Percentiles rank a stretch among this genome's conserved stretches.
These are phyloP conservation scores for Hyaloraphidium curvatum DNA, from an alignment of 192 early-diverging fungal species.

Conservation along the genomic window DNA sequence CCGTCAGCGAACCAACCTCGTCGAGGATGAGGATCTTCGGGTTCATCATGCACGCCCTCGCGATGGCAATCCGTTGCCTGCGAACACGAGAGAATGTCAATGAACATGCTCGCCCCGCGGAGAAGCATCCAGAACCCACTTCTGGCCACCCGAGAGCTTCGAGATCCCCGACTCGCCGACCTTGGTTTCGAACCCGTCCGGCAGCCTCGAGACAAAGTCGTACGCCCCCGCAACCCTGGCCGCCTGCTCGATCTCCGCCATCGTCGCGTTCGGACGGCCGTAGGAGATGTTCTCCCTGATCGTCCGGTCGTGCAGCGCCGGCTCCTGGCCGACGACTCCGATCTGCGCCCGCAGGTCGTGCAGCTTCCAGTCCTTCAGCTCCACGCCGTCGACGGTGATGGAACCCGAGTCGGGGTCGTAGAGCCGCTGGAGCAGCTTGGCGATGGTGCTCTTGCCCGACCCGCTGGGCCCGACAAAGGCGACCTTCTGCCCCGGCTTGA, in stretches of 20 bases:
- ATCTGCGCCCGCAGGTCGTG: not conserved
- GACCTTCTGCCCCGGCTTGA: constrained; percentile 4
- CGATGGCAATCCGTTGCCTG: constrained; percentile 52
- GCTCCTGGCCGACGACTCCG: constrained; percentile 32
- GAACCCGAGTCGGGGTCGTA: constrained; percentile 50
- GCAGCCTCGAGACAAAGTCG: constrained; percentile 14
- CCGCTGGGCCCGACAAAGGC: constrained; percentile 30
- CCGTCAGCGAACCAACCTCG: too few species aligned
- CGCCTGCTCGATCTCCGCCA: constrained; percentile 19
- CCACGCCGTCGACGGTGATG: constrained; percentile 29
- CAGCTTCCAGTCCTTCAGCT: not conserved
- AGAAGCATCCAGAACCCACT: too few species aligned
- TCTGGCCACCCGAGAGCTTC: constrained; percentile 42
- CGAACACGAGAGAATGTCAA: too few species aligned
- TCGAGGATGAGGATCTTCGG: constrained; percentile 54
- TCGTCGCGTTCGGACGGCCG: constrained; percentile 24
- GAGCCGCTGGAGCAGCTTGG: constrained; percentile 40
- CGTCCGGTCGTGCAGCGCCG: constrained; percentile 34
- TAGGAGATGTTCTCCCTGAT: constrained; percentile 39
- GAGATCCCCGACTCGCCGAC: constrained; percentile 46
- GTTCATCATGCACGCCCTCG: constrained; percentile 41
- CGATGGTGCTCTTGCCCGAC: constrained; percentile 59
- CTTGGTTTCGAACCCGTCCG: constrained; percentile 27
- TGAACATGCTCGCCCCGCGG: too few species aligned
- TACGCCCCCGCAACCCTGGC: constrained; percentile 33